Evolutionary conservation across 306 rosid genomes (phyloP).

Genomic region (Vicia sativa): DNA sequence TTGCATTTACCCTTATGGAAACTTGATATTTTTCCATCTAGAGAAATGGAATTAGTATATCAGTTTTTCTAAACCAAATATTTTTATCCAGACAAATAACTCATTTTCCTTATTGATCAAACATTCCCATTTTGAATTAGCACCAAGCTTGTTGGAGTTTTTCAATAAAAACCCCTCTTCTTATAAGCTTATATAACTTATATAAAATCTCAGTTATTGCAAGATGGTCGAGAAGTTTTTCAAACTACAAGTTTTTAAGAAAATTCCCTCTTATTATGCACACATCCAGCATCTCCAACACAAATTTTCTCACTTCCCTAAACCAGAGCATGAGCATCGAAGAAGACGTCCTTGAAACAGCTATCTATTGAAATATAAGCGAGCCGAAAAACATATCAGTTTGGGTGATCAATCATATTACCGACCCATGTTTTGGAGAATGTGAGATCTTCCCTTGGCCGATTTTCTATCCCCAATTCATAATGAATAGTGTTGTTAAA

Average conservation of each 20-base stretch:
- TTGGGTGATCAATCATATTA: not conserved
- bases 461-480: not conserved
- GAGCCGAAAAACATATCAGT: not conserved
- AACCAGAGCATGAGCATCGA: not conserved
- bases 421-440: not conserved
- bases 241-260: not conserved
- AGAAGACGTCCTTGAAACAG: not conserved
- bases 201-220: not conserved
- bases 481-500: not conserved
- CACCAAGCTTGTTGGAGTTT: not conserved
- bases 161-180: not conserved
- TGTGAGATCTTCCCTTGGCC: not conserved
- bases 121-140: not conserved
- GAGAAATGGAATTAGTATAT: not conserved
- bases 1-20: conserved; percentile 9
- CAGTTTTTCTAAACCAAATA: not conserved
- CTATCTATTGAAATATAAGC: not conserved
- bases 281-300: not conserved
- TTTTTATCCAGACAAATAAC: not conserved
- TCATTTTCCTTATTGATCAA: not conserved
- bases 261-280: not conserved
- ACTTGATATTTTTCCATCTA: not conserved
- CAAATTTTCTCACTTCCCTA: not conserved
- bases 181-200: not conserved
- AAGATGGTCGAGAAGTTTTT: not conserved